A percentile compares a stretch with the other conserved stretches of the same genome.
phyloP scores from a whole-genome alignment of 805 yeast genomes.

The Candida tallmaniae region DNA sequence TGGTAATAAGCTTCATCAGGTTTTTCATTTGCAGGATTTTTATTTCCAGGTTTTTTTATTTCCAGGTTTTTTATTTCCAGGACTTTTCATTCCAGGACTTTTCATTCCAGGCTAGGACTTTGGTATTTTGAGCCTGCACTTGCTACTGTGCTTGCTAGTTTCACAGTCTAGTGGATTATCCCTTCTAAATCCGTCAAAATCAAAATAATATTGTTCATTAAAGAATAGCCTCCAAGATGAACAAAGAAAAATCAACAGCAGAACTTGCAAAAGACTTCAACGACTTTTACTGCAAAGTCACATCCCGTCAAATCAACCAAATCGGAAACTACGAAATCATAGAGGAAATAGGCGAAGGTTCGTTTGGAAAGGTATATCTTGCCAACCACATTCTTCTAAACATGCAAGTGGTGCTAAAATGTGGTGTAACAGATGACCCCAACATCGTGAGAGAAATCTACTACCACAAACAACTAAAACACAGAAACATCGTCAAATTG shows the following conservation, averaged over 20 bases:
- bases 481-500: constrained; percentile 76
- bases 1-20: no score
- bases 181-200: no score
- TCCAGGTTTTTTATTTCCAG: no score
- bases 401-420: constrained; percentile 75
- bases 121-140: no score
- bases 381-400: constrained; percentile 76
- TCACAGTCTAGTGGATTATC: no score
- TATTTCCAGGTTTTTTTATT: no score
- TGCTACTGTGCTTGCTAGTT: no score
- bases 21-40: no score
- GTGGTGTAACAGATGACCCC: constrained; percentile 72
- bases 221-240: no score
- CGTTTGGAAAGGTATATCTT: constrained; percentile 87
- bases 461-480: constrained; percentile 79
- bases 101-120: no score
- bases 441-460: constrained; percentile 87
- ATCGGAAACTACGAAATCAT: constrained; percentile 79
- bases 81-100: no score
- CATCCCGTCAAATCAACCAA: constrained; percentile 48
- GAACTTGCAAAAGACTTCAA: constrained; percentile 63
- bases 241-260: constrained; percentile 37
- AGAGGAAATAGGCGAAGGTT: constrained; percentile 82
- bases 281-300: constrained; percentile 43
- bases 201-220: no score